Conservation (phyloP, 495 filamentous ascomycete genomes). For the Penicillium manginii region DNA sequence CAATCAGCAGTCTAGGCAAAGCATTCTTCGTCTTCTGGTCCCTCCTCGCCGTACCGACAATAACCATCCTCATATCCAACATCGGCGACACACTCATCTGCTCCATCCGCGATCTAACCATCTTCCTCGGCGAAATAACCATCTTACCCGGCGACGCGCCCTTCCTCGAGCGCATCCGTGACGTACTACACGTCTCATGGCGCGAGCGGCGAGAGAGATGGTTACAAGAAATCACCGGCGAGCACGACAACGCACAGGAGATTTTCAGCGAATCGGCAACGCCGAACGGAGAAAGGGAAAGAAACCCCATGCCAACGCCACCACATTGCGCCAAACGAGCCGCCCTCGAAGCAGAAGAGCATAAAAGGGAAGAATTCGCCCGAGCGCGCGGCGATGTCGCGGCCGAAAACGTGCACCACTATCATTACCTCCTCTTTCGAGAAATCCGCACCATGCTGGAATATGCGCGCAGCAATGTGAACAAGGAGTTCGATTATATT, state of each 20-base stretch:
- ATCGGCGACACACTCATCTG: slow-evolving; percentile 71
- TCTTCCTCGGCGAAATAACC: slow-evolving; percentile 72
- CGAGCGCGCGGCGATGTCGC: slow-evolving; percentile 46
- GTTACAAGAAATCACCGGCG: slow-evolving; percentile 27
- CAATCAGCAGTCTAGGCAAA: slow-evolving; percentile 70
- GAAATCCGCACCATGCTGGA: slow-evolving; percentile 70
- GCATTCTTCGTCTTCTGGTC: slow-evolving; percentile 92
- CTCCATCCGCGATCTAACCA: slow-evolving; percentile 66
- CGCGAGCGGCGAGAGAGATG: slow-evolving; percentile 27
- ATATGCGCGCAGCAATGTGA: slow-evolving; percentile 60
- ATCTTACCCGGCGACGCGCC: slow-evolving; percentile 70
- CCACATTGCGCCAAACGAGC: neutral
- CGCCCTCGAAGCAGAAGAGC: slow-evolving; percentile 38
- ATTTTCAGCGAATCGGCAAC: neutral
- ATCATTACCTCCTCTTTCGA: slow-evolving; percentile 66
- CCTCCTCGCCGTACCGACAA: slow-evolving; percentile 76
- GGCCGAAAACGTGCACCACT: slow-evolving; percentile 56
- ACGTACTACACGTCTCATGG: slow-evolving; percentile 23
- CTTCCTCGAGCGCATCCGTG: slow-evolving; percentile 23
- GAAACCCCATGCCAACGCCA: slow-evolving; percentile 4
- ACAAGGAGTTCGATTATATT: slow-evolving; percentile 72
- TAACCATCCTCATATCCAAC: slow-evolving; percentile 83
- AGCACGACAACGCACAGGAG: slow-evolving; percentile 12
- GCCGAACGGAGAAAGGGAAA: neutral
- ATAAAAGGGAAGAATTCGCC: slow-evolving; percentile 42